phyloP scores from a whole-genome alignment of 1,284 basidiomycete species.

The Cutaneotrichosporon dermatis region DNA sequence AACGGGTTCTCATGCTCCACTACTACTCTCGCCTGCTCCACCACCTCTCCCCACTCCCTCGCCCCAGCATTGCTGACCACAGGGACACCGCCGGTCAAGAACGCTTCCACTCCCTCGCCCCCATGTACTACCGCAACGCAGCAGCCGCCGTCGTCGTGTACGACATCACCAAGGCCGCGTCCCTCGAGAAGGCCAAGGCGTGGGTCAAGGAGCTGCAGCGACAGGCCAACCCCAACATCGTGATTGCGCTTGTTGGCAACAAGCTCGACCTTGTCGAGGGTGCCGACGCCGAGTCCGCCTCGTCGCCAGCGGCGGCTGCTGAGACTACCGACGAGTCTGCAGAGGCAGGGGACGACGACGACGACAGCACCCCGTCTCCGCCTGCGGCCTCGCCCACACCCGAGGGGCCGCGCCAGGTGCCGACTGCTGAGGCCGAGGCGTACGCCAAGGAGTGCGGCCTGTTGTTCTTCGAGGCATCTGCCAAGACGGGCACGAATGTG shows the following conservation, averaged over 20 bases:
- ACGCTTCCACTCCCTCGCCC: constrained; percentile 53
- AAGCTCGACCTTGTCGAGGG: constrained; percentile 87
- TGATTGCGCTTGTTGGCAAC: constrained; percentile 94
- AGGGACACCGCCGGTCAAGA: constrained; percentile 51
- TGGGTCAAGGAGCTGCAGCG: constrained; percentile 99
- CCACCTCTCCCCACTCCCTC: background rate
- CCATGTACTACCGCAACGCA: constrained; percentile 98
- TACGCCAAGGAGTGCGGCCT: constrained; percentile 91
- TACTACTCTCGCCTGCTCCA: too few relatives aligned
- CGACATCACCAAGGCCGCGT: constrained; percentile 80
- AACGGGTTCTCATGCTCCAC: too few relatives aligned
- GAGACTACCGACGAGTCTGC: constrained; percentile 60
- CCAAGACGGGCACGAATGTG: constrained; percentile 95
- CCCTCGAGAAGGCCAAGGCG: constrained; percentile 97
- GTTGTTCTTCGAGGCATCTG: constrained; percentile 95
- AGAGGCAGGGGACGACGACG: constrained; percentile 52
- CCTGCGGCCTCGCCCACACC: constrained; percentile 38
- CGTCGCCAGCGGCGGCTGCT: constrained; percentile 6
- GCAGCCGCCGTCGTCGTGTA: constrained; percentile 95
- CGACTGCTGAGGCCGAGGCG: constrained; percentile 88
- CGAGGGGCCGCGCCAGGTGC: constrained; percentile 77
- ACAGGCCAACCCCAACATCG: constrained; percentile 98
- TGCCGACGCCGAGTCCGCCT: constrained; percentile 37
- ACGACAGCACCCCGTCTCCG: constrained; percentile 32
- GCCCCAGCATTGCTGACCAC: background rate